Base-by-base conservation (phyloP, 1,284 basidiomycete species). In the Ceratobasidium sp. region DNA sequence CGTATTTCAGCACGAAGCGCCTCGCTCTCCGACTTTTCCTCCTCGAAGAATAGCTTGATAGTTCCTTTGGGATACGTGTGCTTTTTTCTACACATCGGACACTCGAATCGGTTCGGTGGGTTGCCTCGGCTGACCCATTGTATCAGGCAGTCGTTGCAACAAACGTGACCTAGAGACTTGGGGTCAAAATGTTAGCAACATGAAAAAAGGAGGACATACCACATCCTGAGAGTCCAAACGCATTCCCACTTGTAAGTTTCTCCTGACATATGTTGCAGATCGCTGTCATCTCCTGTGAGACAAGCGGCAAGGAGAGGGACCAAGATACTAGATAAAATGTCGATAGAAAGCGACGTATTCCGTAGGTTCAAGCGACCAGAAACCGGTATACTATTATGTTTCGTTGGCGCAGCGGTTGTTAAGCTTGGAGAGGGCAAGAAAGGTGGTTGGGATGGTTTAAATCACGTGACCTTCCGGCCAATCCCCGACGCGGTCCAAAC, bases 231-330 rank as follows among this genome's bases (percentile, higher is more conserved):
- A 73, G 58, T 24, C 29, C 69, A 73, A 62, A 59, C 31, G 69
- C 27, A 8, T 37, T 43, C 1, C 69, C 69, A 46, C 69, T 62
- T 22, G 58, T 31, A 7, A 73, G 58, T 27, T 63, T 73, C 48
- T 73, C 69, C 58, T 73, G 69, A 16, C 69, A 73, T 46, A 73
- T 73, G 34, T 22, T 62, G 22, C 69, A 73, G 46, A 73, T 73
- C 34, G 69, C 69, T 24, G 69, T 73, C 69, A 73, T 73, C 62
- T 48, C 46, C 39, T 27, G 14, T 49, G 22, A 63, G 43, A 63
- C 62, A 48, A 63, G 22, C 62, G 7, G n/a, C n/a, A n/a, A 46
- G n/a, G 37, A 39, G 24, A 66, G 59, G n/a, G n/a, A 39, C 64
- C 53, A 61, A 62, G 39, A 62, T 24, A 63, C 11, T 27, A 48